phyloP scores from a whole-genome alignment of 169 alveolate genomes.

The Perkinsus olseni region DNA sequence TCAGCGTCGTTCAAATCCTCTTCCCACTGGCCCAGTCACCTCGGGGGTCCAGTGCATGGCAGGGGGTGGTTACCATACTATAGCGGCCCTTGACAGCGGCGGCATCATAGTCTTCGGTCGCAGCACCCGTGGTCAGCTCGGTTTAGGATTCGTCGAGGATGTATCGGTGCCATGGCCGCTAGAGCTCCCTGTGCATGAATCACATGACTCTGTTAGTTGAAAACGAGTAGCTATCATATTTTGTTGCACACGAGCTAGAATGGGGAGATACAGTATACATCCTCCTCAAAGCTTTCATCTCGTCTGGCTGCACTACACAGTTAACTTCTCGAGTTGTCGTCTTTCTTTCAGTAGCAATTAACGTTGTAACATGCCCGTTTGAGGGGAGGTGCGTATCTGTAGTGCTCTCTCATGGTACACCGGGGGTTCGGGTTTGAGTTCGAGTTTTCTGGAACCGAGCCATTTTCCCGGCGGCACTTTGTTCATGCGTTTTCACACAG shows the following conservation, averaged over 20 bases:
- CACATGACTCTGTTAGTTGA: background rate
- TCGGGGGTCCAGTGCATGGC: background rate
- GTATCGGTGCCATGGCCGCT: background rate
- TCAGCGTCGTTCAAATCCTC: background rate
- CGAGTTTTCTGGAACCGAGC: too few relatives aligned
- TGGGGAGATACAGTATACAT: too few relatives aligned
- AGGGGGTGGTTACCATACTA: background rate
- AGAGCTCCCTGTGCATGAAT: background rate
- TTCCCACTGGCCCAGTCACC: background rate
- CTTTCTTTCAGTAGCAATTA: too few relatives aligned
- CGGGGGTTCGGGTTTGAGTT: background rate
- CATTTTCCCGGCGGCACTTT: too few relatives aligned
- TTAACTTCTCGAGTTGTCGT: too few relatives aligned
- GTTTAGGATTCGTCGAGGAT: background rate
- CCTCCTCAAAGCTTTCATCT: too few relatives aligned
- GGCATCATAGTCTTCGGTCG: background rate
- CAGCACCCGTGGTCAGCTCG: background rate
- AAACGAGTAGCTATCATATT: too few relatives aligned
- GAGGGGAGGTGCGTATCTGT: too few relatives aligned
- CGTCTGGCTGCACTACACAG: too few relatives aligned
- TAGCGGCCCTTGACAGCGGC: background rate
- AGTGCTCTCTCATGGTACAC: too few relatives aligned
- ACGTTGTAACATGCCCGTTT: background rate
- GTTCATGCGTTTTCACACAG: too few relatives aligned
- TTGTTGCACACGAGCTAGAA: too few relatives aligned